Evolutionary conservation across 495 filamentous ascomycete species (phyloP).

Genomic region (Penicillium paxilli): DNA sequence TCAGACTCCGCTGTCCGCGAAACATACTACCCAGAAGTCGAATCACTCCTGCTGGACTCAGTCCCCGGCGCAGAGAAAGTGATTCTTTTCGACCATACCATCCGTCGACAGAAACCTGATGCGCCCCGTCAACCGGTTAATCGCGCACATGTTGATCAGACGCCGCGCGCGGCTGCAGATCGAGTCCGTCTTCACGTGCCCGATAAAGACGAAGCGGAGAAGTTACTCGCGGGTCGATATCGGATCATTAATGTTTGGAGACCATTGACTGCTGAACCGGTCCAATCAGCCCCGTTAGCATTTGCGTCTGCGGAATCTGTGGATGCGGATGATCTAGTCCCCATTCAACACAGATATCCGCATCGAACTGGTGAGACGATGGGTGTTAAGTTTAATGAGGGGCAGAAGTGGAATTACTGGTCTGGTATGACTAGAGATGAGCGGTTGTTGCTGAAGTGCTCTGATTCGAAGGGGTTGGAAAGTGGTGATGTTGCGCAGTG

Average conservation of each 20-base stretch:
- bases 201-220: constrained; percentile 54
- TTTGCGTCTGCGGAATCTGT: constrained; percentile 66
- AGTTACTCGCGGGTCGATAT: constrained; percentile 61
- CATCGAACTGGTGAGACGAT: constrained; percentile 73
- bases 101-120: constrained; percentile 59
- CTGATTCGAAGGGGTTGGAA: constrained; percentile 51
- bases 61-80: constrained; percentile 63
- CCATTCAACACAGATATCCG: constrained; percentile 75
- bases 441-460: constrained; percentile 79
- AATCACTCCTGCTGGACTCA: constrained; percentile 59
- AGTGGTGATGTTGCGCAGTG: constrained; percentile 61
- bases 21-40: constrained; percentile 83
- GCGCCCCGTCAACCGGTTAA: constrained; percentile 65
- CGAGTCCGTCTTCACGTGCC: constrained; percentile 67
- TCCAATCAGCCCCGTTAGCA: constrained; percentile 68
- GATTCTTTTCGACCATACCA: constrained; percentile 87
- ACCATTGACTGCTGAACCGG: constrained; percentile 65
- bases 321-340: constrained; percentile 58
- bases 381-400: constrained; percentile 59
- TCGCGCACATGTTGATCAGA: constrained; percentile 84
- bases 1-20: constrained; percentile 62
- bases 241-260: constrained; percentile 91
- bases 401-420: constrained; percentile 75
- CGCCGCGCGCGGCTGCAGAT: constrained; percentile 55
- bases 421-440: constrained; percentile 76